Evolutionary conservation across 2,329 filamentous ascomycete species (phyloP), one percentile per base, ranked within the genome.

Genomic region (Talaromyces sp.): DNA sequence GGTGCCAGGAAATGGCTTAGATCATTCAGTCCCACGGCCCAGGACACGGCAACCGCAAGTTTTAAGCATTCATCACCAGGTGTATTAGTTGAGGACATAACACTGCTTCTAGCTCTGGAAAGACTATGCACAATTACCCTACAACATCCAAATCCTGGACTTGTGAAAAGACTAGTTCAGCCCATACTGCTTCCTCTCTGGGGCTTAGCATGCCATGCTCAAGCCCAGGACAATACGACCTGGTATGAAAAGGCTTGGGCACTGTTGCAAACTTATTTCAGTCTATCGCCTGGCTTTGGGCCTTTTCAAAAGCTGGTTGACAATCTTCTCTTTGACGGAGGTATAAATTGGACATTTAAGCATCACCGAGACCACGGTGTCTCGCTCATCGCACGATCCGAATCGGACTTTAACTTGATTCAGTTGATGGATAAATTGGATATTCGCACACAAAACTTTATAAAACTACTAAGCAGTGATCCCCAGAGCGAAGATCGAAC

Each of bases 131-230:
- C 66, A 6, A 63, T 79, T n/a, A 68, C 72, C 7, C 63, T 77
- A 28, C 74, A 77, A 36, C 77, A 78, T 64, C 77, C 77, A 16
- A 79, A 78, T 59, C 77, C 77, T 16, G 72, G 73, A 4, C 71
- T 79, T 16, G 74, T 78, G 18, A 79, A 77, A 61, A 72, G 77
- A 56, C 65, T 78, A 7, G 66, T 79, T 3, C 70, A 71, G 50
- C 76, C 76, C 4, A 69, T 78, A 28, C 66, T 79, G 36, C 68
- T 78, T 27, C 75, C 77, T 5, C 68, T 79, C 3, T 79, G 77
- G 77, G 75, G 77, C 5, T 57, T 79, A 28, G 65, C 69, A 31
- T 78, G 73, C 59, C 75, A 73, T 60, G 65, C 76, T n/a, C 62
- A 69, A 55, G 27, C 52, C 27, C 70, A 76, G 56, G 55, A 69